Percentiles rank a stretch among this genome's conserved stretches.
These are phyloP conservation scores for Kodamaea fungicola DNA, from an alignment of 1,139 yeast genomes.

Conservation along the genomic window DNA sequence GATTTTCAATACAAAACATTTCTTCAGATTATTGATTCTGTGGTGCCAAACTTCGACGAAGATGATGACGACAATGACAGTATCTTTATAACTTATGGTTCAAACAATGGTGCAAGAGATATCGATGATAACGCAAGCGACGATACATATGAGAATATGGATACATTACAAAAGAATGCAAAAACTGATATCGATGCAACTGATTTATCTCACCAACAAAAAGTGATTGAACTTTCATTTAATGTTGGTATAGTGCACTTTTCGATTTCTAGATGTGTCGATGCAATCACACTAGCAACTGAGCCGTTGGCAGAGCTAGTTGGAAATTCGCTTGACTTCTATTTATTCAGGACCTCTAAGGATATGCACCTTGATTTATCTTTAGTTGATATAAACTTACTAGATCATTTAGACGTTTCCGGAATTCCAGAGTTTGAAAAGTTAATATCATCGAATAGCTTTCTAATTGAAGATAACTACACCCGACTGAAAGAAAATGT, in stretches of 20 bases:
- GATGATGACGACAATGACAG: slow-evolving; percentile 30
- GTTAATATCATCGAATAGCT: slow-evolving; percentile 64
- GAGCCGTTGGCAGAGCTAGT: slow-evolving; percentile 70
- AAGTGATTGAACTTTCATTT: slow-evolving; percentile 66
- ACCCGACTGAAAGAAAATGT: slow-evolving; percentile 41
- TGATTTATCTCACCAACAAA: slow-evolving; percentile 38
- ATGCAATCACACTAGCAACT: slow-evolving; percentile 57
- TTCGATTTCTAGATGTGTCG: slow-evolving; percentile 64
- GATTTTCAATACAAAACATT: slow-evolving; percentile 88
- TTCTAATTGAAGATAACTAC: slow-evolving; percentile 28
- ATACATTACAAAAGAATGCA: background rate
- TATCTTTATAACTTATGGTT: slow-evolving; percentile 35
- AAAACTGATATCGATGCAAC: slow-evolving; percentile 1
- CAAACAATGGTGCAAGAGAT: slow-evolving; percentile 12
- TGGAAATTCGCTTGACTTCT: slow-evolving; percentile 61
- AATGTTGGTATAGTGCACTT: slow-evolving; percentile 61
- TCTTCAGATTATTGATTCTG: slow-evolving; percentile 69
- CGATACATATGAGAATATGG: slow-evolving; percentile 2
- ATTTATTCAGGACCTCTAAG: slow-evolving; percentile 55
- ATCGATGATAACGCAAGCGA: slow-evolving; percentile 16
- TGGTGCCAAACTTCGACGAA: slow-evolving; percentile 59
- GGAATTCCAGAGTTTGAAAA: slow-evolving; percentile 64
- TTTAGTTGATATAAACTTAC: slow-evolving; percentile 62
- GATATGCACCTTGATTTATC: slow-evolving; percentile 67
- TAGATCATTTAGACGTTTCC: slow-evolving; percentile 70